Evolutionary conservation across 805 yeast genomes (phyloP).

Genomic region (Lachancea cidri): DNA sequence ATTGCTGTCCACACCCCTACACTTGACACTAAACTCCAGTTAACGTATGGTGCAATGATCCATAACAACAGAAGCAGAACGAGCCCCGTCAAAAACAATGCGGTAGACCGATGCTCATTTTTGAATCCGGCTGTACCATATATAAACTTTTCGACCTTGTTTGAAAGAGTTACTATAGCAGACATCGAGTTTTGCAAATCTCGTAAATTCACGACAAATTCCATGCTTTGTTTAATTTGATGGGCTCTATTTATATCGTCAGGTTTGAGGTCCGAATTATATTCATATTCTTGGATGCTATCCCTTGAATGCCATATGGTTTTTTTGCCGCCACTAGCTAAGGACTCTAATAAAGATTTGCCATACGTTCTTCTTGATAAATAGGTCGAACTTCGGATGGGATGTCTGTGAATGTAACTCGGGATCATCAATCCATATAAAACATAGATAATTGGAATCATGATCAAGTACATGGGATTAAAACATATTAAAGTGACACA

Average conservation of each 20-base stretch:
- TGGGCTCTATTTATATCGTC: conserved; percentile 21
- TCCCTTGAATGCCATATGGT: conserved; percentile 11
- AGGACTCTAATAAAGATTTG: conserved; percentile 44
- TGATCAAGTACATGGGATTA: conserved; percentile 62
- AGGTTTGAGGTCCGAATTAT: conserved; percentile 7
- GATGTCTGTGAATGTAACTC: conserved; percentile 65
- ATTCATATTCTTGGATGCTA: conserved; percentile 9
- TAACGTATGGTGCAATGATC: conserved; percentile 46
- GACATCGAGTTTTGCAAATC: conserved; percentile 67
- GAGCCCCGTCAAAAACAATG: conserved; percentile 44
- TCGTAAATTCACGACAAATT: conserved; percentile 54
- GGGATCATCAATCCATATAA: conserved; percentile 61
- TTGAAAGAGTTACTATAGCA: conserved; percentile 45
- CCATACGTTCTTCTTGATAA: conserved; percentile 46
- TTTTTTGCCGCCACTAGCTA: conserved; percentile 22
- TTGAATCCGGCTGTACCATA: conserved; percentile 63
- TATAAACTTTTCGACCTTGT: conserved; percentile 48
- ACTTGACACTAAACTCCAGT: conserved; percentile 60
- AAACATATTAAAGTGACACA: conserved; percentile 62
- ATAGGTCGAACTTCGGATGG: conserved; percentile 41
- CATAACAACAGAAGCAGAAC: conserved; percentile 37
- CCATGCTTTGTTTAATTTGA: conserved; percentile 35
- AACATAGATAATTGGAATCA: conserved; percentile 55
- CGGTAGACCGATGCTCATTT: conserved; percentile 63
- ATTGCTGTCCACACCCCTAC: conserved; percentile 52